Conservation (phyloP, 2,329 filamentous ascomycete genomes). For the Seiridium cupressi region DNA sequence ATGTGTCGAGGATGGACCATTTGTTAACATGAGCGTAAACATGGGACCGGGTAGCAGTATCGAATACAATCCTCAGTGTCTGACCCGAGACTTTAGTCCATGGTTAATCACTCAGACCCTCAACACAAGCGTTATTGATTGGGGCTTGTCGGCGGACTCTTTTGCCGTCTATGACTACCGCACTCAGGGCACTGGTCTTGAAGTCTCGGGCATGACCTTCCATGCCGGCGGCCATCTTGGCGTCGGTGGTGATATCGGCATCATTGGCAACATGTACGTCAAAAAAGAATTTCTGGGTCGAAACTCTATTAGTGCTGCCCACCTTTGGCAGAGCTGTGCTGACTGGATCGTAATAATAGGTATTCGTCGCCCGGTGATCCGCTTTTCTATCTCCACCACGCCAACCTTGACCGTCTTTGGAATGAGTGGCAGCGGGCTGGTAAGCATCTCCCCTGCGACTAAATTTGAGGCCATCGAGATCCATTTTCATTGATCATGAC, state of each 20-base stretch:
- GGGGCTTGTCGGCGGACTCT: constrained; percentile 14
- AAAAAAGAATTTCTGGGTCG: too few species aligned
- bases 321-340: too few species aligned
- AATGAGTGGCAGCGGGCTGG: constrained; percentile 23
- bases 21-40: constrained; percentile 19
- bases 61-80: constrained; percentile 28
- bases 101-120: constrained; percentile 14
- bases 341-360: neutral
- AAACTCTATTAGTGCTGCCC: too few species aligned
- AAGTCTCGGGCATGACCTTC: constrained; percentile 16
- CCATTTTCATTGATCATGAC: neutral
- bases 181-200: constrained; percentile 18
- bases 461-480: too few species aligned
- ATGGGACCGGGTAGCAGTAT: constrained; percentile 24
- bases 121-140: constrained; percentile 9
- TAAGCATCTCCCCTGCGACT: neutral
- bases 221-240: constrained; percentile 25
- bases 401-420: constrained; percentile 24
- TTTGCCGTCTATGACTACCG: constrained; percentile 25
- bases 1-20: constrained; percentile 25
- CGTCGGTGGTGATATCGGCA: constrained; percentile 24
- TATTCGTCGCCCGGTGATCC: constrained; percentile 23
- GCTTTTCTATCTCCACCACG: constrained; percentile 33
- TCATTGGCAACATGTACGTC: neutral
- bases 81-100: constrained; percentile 28